Evolutionary conservation across 2,329 filamentous ascomycete species (phyloP), one percentile per base, ranked within the genome.

Genomic region (Blumeriella jaapii): DNA sequence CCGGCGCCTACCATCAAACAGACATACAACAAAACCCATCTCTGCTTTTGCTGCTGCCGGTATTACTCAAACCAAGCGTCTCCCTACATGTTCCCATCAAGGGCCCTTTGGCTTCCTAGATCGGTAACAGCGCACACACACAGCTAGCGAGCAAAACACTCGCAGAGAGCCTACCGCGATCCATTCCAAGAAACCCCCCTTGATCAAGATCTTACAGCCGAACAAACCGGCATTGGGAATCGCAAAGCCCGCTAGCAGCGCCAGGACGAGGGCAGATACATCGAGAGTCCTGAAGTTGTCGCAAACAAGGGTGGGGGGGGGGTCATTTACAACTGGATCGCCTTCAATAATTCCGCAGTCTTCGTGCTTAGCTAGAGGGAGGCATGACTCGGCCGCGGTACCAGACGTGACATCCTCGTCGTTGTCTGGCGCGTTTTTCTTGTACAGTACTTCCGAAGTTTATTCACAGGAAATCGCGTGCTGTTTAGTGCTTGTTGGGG

Each of bases 41-140:
- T n/a, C n/a, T n/a, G n/a, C n/a, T n/a, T n/a, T n/a, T n/a, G n/a
- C n/a, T n/a, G n/a, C n/a, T n/a, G n/a, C n/a, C n/a, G n/a, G n/a
- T n/a, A n/a, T n/a, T n/a, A n/a, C n/a, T n/a, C n/a, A n/a, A n/a
- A n/a, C n/a, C n/a, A n/a, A n/a, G n/a, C n/a, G n/a, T n/a, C 12
- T 65, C 7, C 62, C 64, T 63, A 64, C 65, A 5, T 61, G 62
- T 10, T 58, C 63, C 34, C 13, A 25, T 15, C 25, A 26, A 36
- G 28, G 27, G 26, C 14, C 13, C 18, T 24, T 12, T 29, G 9
- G 35, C 35, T 14, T 37, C 35, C 35, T 25, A 29, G 13, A 32
- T 24, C n/a, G 23, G 35, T n/a, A 32, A 23, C 17, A 37, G 11
- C 5, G 29, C 23, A 37, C 23, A 32, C n/a, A n/a, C 15, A 26